A percentile compares a stretch with the other conserved stretches of the same genome.
These are phyloP conservation scores for Citrus maxima DNA, from an alignment of 345 rosid genomes.

Conservation along the genomic window DNA sequence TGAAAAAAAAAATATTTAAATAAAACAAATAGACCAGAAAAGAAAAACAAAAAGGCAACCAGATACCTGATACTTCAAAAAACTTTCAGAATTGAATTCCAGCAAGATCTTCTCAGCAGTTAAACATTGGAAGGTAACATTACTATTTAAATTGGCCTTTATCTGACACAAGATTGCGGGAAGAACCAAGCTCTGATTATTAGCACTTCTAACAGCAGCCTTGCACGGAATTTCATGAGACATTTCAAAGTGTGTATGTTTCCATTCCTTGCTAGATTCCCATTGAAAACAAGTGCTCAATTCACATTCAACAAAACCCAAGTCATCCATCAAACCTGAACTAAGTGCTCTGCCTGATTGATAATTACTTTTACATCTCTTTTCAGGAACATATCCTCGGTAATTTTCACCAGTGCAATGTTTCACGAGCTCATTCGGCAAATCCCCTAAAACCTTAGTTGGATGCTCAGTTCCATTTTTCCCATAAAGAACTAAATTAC, in stretches of 20 bases:
- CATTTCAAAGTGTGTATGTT: conserved; percentile 16
- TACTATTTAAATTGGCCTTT: conserved; percentile 27
- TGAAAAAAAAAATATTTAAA: background rate
- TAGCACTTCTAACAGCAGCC: conserved; percentile 43
- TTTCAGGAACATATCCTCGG: conserved; percentile 36
- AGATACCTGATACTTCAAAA: conserved; percentile 47
- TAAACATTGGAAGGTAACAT: conserved; percentile 17
- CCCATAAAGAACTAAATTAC: conserved; percentile 57
- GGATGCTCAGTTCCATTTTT: conserved; percentile 33
- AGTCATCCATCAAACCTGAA: conserved; percentile 18
- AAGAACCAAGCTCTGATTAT: conserved; percentile 19
- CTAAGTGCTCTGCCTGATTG: conserved; percentile 14
- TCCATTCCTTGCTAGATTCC: conserved; percentile 10
- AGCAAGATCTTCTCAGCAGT: conserved; percentile 50
- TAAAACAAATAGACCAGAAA: background rate
- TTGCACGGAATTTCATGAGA: conserved; percentile 48
- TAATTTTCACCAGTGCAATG: conserved; percentile 5
- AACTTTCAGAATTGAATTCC: conserved; percentile 48
- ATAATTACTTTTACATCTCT: conserved; percentile 44
- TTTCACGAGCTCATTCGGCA: conserved; percentile 5
- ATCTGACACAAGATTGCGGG: conserved; percentile 42
- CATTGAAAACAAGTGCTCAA: conserved; percentile 1
- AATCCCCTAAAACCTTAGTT: conserved; percentile 18
- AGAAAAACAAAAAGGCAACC: background rate
- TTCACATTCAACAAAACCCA: conserved; percentile 7